phyloP scores from a whole-genome alignment of 129 eudicot species.

The Centrapalus pauciflorus region DNA sequence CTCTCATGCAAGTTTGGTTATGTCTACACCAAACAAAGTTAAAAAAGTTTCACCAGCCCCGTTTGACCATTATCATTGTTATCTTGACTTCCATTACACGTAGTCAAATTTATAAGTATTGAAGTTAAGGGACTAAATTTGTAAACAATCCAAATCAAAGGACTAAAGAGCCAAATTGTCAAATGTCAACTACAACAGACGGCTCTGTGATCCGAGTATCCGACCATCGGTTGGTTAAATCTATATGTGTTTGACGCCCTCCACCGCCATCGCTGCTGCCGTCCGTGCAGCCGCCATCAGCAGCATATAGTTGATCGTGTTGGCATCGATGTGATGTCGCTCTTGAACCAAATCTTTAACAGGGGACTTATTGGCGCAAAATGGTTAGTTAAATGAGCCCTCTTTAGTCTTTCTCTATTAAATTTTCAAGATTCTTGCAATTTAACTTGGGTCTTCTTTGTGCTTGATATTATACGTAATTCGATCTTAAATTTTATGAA shows the following conservation, averaged over 20 bases:
- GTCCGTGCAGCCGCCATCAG: not conserved
- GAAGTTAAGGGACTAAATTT: constrained; percentile 18
- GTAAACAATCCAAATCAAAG: constrained; percentile 6
- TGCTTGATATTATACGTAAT: not conserved
- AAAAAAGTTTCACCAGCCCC: too few species aligned
- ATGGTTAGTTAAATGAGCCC: constrained; percentile 52
- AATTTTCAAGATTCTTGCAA: not conserved
- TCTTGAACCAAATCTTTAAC: constrained; percentile 86
- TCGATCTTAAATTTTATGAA: not conserved
- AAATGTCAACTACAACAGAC: constrained; percentile 18
- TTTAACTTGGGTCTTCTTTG: not conserved
- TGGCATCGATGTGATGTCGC: constrained; percentile 67
- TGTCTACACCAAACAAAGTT: too few species aligned
- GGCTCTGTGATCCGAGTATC: too few species aligned
- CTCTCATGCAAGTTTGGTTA: too few species aligned
- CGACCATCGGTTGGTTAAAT: constrained; percentile 13
- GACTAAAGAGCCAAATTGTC: constrained; percentile 19
- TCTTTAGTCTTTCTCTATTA: constrained; percentile 7
- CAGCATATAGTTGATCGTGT: constrained; percentile 3
- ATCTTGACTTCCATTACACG: not conserved
- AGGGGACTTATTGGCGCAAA: constrained; percentile 80
- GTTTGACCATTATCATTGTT: not conserved
- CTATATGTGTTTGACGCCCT: not conserved
- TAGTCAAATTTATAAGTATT: too few species aligned
- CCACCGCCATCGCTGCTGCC: not conserved